Evolutionary conservation across 164 flowering plant genomes (phyloP), one percentile per base, ranked within the genome.

Genomic region (Vitis vinifera): DNA sequence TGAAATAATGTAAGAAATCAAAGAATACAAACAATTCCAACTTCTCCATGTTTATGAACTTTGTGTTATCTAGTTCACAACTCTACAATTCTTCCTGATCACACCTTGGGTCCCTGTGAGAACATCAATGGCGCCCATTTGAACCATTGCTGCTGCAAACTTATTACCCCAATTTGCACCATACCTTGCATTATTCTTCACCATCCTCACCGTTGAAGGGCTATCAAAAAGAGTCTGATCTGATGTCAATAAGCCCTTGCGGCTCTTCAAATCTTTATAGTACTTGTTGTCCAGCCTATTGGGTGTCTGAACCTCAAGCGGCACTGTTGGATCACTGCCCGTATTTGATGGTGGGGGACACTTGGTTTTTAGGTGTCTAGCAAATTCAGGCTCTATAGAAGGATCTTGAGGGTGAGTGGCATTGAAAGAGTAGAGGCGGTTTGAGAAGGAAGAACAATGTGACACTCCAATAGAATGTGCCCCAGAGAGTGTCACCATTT

Each of bases 401-500:
- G 83, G 81, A 48, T 75, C 85, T 59, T 75, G 75, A 8, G 74
- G 61, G 47, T 66, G 62, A 6, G 82, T 74, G 4, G 72, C 12
- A 37, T 74, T 81, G 76, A 81, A 81, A 16, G 61, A 48, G 65
- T 74, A 76, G 3, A 82, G 74, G 9, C 81, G 63, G 8, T 47
- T 29, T 1, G 75, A 59, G 67, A 80, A 80, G 30, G 81, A 68
- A 10, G 80, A 73, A 27, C 85, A 82, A 19, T 82, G 83, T 0
- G 81, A 68, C 8, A 77, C 76, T 1, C 85, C 83, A 10, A 82
- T 73, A 14, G 85, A 70, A 59, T 82, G 81, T 1, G 84, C 85
- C 0, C 88, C 85, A 0, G 85, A 77, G 9, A 84, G 81, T 4
- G 82, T 75, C 29, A 80, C 78, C 82, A 80, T 77, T n/a, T 79